phyloP scores from a whole-genome alignment of 371 early-diverging fungal species.

The Lichtheimia ornata region DNA sequence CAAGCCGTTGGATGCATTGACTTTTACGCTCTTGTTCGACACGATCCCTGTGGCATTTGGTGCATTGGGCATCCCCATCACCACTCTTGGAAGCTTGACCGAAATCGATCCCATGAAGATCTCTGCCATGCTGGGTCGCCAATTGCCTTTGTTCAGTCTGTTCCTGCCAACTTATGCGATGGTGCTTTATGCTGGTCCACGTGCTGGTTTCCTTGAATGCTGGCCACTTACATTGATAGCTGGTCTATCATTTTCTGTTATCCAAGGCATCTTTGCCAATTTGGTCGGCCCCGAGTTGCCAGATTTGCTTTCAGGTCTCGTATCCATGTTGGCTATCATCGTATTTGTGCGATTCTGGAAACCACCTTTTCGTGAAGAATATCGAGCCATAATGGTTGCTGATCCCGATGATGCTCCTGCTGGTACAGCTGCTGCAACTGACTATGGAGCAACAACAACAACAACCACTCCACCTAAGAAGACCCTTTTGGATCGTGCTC shows the following conservation, averaged over 20 bases:
- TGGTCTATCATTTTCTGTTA: conserved; percentile 49
- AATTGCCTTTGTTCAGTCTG: conserved; percentile 45
- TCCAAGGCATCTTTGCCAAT: conserved; percentile 47
- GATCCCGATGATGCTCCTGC: not conserved
- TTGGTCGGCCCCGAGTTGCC: conserved; percentile 52
- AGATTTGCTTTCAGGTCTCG: conserved; percentile 49
- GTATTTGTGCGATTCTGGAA: conserved; percentile 54
- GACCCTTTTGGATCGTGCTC: not conserved
- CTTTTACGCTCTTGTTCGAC: conserved; percentile 44
- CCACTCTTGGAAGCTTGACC: conserved; percentile 48
- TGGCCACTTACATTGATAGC: conserved; percentile 48
- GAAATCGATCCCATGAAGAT: conserved; percentile 34
- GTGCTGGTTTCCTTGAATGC: conserved; percentile 46
- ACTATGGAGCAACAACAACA: not conserved
- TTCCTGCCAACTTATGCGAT: conserved; percentile 45
- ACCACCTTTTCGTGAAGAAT: conserved; percentile 45
- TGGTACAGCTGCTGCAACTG: not conserved
- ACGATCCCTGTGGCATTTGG: conserved; percentile 52
- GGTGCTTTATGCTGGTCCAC: conserved; percentile 38
- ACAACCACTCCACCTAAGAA: not conserved
- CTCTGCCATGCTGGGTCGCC: conserved; percentile 53
- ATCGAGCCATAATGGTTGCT: conserved; percentile 15
- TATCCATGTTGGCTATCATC: conserved; percentile 34
- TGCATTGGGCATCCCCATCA: conserved; percentile 49
- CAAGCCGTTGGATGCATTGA: conserved; percentile 47